phyloP scores from a whole-genome alignment of 2,329 filamentous ascomycete genomes.

The Aspergillus sp. region DNA sequence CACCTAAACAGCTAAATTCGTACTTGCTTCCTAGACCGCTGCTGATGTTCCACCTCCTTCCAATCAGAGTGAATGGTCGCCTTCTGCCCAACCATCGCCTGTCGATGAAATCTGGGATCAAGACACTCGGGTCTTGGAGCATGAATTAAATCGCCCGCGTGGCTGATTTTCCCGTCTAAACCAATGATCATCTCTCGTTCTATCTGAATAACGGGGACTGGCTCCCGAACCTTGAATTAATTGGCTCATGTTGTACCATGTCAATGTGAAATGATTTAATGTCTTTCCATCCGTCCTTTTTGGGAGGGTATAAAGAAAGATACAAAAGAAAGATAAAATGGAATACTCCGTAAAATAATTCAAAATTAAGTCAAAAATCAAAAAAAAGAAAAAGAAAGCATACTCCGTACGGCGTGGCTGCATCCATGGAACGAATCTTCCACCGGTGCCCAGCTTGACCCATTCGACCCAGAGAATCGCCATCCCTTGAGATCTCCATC shows the following conservation, averaged over 20 bases:
- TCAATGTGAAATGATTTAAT: too few species aligned
- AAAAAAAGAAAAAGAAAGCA: background rate
- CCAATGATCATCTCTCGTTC: conserved; percentile 9
- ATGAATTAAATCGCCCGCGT: conserved; percentile 14
- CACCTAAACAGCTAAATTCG: background rate
- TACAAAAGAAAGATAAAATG: too few species aligned
- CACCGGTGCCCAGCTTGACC: conserved; percentile 9
- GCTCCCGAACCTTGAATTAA: background rate
- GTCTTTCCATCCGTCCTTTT: too few species aligned
- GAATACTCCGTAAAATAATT: background rate
- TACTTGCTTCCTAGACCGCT: background rate
- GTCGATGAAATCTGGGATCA: conserved; percentile 8
- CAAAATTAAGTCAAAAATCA: background rate
- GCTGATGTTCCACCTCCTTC: background rate
- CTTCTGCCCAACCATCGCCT: conserved; percentile 4
- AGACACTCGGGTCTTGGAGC: background rate
- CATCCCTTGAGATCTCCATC: conserved; percentile 19
- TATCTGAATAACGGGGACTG: conserved; percentile 5
- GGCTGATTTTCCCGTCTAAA: conserved; percentile 9
- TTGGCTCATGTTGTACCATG: background rate
- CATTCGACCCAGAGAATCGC: conserved; percentile 18
- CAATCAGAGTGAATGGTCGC: conserved; percentile 1
- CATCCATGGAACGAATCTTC: background rate
- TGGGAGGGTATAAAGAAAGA: too few species aligned
- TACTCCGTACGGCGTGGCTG: too few species aligned